Percentiles rank a stretch among this genome's conserved stretches.
Evolutionary conservation across 2,329 filamentous ascomycete species (phyloP).

Genomic region (Nannizziopsis barbatae): DNA sequence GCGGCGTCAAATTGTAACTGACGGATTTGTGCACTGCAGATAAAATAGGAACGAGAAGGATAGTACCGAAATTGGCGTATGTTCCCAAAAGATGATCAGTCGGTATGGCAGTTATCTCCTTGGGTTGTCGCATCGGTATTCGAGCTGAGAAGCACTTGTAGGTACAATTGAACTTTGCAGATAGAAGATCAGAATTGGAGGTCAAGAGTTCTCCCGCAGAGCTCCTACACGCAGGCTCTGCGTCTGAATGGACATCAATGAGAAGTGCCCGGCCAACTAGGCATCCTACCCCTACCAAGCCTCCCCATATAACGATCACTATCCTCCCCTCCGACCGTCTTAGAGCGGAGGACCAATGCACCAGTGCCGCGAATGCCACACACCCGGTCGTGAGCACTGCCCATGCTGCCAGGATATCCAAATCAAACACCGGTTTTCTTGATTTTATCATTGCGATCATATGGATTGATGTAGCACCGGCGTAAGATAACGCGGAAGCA

Average conservation of each 20-base stretch:
- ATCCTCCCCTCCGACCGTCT: constrained; percentile 17
- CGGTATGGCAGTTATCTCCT: constrained; percentile 19
- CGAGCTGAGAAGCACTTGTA: constrained; percentile 20
- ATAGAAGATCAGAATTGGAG: constrained; percentile 14
- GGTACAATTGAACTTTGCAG: constrained; percentile 20
- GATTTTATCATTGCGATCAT: constrained; percentile 19
- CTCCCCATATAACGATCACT: constrained; percentile 20
- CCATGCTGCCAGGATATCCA: constrained; percentile 21
- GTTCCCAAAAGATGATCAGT: constrained; percentile 14
- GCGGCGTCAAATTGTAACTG: constrained; percentile 15
- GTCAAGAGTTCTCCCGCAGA: constrained; percentile 17
- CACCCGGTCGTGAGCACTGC: constrained; percentile 20
- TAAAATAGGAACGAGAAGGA: constrained; percentile 18
- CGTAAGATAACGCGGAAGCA: constrained; percentile 22
- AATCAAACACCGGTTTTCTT: constrained; percentile 18
- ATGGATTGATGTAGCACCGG: constrained; percentile 21
- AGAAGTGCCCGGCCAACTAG: constrained; percentile 18
- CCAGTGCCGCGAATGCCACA: constrained; percentile 20
- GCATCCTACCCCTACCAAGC: constrained; percentile 17
- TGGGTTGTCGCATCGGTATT: constrained; percentile 17
- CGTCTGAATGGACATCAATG: constrained; percentile 14
- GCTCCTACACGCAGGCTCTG: constrained; percentile 20
- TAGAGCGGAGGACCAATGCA: constrained; percentile 20
- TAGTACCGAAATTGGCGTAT: constrained; percentile 14
- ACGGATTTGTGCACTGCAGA: constrained; percentile 20